Evolutionary conservation across 768 basidiomycete species (phyloP).

Genomic region (Suillus decipiens): DNA sequence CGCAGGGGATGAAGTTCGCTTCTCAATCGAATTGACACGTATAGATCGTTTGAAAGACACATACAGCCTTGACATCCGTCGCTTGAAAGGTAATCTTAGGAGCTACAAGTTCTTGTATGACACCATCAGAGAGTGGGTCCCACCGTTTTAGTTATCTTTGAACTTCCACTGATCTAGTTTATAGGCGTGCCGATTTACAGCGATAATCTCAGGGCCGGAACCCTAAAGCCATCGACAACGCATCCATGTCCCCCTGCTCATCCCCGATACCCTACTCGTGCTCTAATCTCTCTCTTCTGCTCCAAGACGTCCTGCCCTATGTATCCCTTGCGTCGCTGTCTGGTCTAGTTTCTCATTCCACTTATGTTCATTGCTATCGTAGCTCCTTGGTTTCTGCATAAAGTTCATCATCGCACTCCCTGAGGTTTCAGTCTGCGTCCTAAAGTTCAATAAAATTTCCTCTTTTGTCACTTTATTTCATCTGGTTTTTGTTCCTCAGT

Average conservation of each 20-base stretch:
- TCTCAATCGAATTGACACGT: conserved; percentile 91
- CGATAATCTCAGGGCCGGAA: conserved; percentile 33
- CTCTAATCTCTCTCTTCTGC: conserved; percentile 22
- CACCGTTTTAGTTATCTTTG: conserved; percentile 9
- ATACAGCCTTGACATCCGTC: conserved; percentile 88
- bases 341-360: conserved; percentile 5
- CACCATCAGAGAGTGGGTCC: conserved; percentile 77
- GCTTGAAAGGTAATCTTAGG: conserved; percentile 89
- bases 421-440: not conserved
- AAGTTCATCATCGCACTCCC: conserved; percentile 1
- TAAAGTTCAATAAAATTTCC: not conserved
- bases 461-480: conserved; percentile 1
- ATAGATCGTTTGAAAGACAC: conserved; percentile 89
- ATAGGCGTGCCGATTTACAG: conserved; percentile 40
- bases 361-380: conserved; percentile 12
- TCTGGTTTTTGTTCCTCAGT: conserved; percentile 6
- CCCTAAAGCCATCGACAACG: conserved; percentile 18
- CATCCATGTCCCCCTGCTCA: conserved; percentile 12
- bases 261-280: conserved; percentile 32
- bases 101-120: conserved; percentile 94
- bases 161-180: conserved; percentile 14
- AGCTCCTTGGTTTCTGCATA: conserved; percentile 12
- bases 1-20: conserved; percentile 93
- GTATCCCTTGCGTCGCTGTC: conserved; percentile 8
- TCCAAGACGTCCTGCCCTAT: not conserved